Evolutionary conservation across 805 yeast species (phyloP), one percentile per base, ranked within the genome.

Genomic region (Crinitomyces ghanaensis): DNA sequence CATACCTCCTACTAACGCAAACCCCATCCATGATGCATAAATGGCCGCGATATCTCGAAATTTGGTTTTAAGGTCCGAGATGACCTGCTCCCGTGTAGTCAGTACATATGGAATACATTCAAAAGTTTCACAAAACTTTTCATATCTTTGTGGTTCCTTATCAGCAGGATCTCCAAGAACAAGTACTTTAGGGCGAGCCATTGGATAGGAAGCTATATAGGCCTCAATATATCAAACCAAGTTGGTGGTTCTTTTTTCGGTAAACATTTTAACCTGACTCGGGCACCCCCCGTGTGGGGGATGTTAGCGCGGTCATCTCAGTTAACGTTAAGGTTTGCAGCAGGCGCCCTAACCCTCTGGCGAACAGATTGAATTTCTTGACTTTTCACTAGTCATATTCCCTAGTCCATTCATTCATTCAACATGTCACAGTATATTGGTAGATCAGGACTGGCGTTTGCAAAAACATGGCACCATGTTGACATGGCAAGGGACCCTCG

Each of bases 391-490:
- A n/a, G n/a, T n/a, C n/a, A n/a, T n/a, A n/a, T n/a, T n/a, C n/a
- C n/a, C n/a, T n/a, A n/a, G n/a, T n/a, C n/a, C n/a, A n/a, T n/a
- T n/a, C n/a, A n/a, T n/a, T n/a, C n/a, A n/a, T n/a, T n/a, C n/a
- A n/a, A n/a, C n/a, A n/a, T n/a, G n/a, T n/a, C n/a, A n/a, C n/a
- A n/a, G n/a, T n/a, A n/a, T n/a, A n/a, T n/a, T n/a, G n/a, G n/a
- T n/a, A n/a, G n/a, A n/a, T n/a, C n/a, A n/a, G 82, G 77, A 4
- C 64, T 77, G 14, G 82, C 93, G 3, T 74, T 81, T 45, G 77
- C 94, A 26, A 70, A 94, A 44, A 67, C 77, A 27, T 91, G 99
- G 99, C 97, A 88, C 54, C 95, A 86, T 53, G 81, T 91, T 22
- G 97, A 93, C 54, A 70, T 84, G 22, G 82, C 93, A 9, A 67